Base-by-base conservation (phyloP, 1,284 basidiomycete genomes). In the Cystobasidium sp. region DNA sequence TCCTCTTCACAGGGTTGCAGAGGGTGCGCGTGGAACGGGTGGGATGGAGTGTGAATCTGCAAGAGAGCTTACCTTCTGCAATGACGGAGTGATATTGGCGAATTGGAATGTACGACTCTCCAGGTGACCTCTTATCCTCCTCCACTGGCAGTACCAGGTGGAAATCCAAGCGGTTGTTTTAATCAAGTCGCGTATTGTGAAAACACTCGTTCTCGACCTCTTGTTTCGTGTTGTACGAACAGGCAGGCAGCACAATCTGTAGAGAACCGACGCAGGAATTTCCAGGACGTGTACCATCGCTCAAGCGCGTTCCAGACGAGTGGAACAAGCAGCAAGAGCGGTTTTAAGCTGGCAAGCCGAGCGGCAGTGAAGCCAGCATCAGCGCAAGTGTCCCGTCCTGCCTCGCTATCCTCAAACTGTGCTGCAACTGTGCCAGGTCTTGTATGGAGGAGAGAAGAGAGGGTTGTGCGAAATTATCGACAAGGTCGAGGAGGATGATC, bases 81-180 rank as follows among this genome's bases (percentile, higher is more conserved):
- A 58, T 3, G 12, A 4, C 10, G 31, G 9, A 39, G 5, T 6
- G 31, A 8, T 6, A 18, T 18, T 18, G 22, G 18, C 6, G 24
- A 56, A 22, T 39, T 20, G 22, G 61, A 66, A 73, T 73, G 63
- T 73, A 66, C 61, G 70, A 73, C 70, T 73, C 70, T 66, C 58
- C 58, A 73, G 70, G 70, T 73, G 70, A 73, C 70, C 70, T 73
- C 70, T 73, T 61, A 73, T 73, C 70, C 70, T 73, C 47, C 51
- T 61, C 52, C 63, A 20, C 43, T 47, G 41, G 39, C 24, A 51
- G 44, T 51, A 53, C 64, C 39, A 58, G n/a, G 61, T 20, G 61
- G 47, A 53, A 51, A 73, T 73, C 70, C 70, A 73, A 73, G 70
- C 70, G 70, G 70, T 73, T 73, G 70, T 73, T 73, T 73, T 73